Percentiles rank a stretch among this genome's conserved stretches.
phyloP scores from a whole-genome alignment of 352 stramenopile genomes.

The Globisporangium abappressorium region DNA sequence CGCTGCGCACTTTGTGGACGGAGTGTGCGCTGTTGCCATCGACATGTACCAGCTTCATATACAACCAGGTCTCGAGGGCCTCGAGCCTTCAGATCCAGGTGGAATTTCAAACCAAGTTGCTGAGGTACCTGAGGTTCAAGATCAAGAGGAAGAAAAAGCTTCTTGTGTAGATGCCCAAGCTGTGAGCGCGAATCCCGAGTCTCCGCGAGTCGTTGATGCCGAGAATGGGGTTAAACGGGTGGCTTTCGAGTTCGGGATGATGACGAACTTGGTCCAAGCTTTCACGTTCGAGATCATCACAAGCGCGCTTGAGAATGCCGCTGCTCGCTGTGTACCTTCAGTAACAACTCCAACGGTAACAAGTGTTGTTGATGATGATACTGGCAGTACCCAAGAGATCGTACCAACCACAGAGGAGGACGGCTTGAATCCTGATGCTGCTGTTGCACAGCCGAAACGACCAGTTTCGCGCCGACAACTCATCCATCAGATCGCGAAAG shows the following conservation, averaged over 20 bases:
- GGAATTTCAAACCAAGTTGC: background rate
- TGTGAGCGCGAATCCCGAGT: background rate
- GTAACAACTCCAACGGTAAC: background rate
- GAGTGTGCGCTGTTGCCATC: background rate
- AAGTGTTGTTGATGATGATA: background rate
- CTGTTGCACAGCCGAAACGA: background rate
- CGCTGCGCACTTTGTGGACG: constrained; percentile 8
- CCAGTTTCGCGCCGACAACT: constrained; percentile 4
- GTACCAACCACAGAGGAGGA: background rate
- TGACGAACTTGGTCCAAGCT: background rate
- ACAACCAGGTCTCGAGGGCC: background rate
- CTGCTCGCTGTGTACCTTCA: background rate
- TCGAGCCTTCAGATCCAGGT: background rate
- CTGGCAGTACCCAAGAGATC: background rate
- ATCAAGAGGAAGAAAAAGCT: background rate
- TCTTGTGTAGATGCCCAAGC: background rate
- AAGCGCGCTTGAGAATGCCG: background rate
- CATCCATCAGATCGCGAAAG: constrained; percentile 22
- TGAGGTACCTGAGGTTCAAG: background rate
- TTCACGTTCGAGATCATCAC: background rate
- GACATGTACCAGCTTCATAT: background rate
- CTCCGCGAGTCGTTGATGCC: background rate
- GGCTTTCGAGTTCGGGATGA: background rate
- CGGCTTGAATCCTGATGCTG: background rate
- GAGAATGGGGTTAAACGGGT: background rate